These are phyloP conservation scores for Colletotrichum simmondsii DNA, from an alignment of 2,329 filamentous ascomycete genomes.

Conservation along the genomic window DNA sequence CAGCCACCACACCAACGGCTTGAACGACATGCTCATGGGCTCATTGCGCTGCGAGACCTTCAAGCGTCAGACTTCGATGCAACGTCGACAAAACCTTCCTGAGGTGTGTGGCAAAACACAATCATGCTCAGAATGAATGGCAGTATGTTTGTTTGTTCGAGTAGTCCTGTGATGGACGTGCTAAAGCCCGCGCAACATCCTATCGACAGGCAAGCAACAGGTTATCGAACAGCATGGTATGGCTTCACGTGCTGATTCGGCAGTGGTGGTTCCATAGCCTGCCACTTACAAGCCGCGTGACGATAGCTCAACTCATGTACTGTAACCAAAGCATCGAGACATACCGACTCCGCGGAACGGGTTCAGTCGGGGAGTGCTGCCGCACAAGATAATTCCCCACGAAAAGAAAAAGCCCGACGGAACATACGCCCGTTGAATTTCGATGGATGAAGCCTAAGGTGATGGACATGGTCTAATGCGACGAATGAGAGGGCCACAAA, in stretches of 20 bases:
- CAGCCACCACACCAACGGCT: background rate
- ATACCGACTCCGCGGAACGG: background rate
- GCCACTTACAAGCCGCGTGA: background rate
- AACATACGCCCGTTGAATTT: background rate
- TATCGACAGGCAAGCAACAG: background rate
- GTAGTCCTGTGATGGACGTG: background rate
- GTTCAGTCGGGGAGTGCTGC: background rate
- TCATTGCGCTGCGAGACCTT: background rate
- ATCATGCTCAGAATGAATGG: background rate
- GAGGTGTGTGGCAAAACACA: background rate
- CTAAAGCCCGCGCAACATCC: background rate
- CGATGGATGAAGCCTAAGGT: background rate
- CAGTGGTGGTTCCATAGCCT: background rate
- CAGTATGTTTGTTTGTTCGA: no score
- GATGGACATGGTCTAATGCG: background rate
- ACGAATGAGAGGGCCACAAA: background rate
- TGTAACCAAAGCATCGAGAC: background rate
- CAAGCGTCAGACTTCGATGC: background rate
- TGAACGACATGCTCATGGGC: background rate
- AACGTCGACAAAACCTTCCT: background rate
- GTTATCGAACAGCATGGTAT: background rate
- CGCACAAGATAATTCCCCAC: background rate
- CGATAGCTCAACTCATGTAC: background rate
- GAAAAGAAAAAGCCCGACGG: background rate
- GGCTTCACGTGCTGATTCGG: background rate